phyloP scores from a whole-genome alignment of 495 filamentous ascomycete species.

The Penicillium bialowiezense region DNA sequence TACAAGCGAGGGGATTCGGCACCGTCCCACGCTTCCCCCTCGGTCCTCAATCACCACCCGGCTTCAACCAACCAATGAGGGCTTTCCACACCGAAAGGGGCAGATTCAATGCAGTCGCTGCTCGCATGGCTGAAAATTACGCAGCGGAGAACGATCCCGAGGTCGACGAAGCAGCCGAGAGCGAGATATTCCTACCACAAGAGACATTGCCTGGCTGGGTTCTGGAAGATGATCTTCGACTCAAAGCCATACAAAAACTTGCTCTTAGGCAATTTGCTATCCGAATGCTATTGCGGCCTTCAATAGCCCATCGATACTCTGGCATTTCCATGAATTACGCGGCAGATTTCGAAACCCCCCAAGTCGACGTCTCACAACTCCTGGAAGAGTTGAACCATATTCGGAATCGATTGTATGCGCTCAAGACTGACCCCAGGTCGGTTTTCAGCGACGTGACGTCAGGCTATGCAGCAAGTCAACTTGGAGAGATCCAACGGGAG shows the following conservation, averaged over 20 bases:
- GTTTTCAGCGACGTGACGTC: conserved; percentile 29
- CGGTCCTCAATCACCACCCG: conserved; percentile 5
- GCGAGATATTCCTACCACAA: conserved; percentile 17
- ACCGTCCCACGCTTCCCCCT: conserved; percentile 10
- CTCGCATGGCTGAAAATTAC: conserved; percentile 6
- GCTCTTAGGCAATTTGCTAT: conserved; percentile 45
- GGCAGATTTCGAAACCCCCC: conserved; percentile 23
- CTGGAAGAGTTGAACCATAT: conserved; percentile 31
- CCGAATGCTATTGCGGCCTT: conserved; percentile 37
- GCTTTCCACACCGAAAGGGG: conserved; percentile 21
- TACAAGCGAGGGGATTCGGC: conserved; percentile 25
- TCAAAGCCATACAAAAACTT: conserved; percentile 42
- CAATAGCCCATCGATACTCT: conserved; percentile 38
- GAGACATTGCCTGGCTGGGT: conserved; percentile 30
- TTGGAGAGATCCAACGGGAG: conserved; percentile 12
- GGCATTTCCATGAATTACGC: conserved; percentile 37
- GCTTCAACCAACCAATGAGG: conserved; percentile 14
- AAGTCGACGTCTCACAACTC: conserved; percentile 30
- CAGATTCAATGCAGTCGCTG: conserved; percentile 3
- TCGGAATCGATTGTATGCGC: conserved; percentile 27
- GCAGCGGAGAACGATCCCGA: conserved; percentile 4
- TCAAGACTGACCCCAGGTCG: conserved; percentile 21
- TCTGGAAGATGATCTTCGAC: conserved; percentile 26
- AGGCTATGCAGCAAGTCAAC: conserved; percentile 13
- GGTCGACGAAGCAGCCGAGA: conserved; percentile 11